These are phyloP conservation scores for Leccinum fuscescens DNA, from an alignment of 1,284 basidiomycete species.

Conservation along the genomic window DNA sequence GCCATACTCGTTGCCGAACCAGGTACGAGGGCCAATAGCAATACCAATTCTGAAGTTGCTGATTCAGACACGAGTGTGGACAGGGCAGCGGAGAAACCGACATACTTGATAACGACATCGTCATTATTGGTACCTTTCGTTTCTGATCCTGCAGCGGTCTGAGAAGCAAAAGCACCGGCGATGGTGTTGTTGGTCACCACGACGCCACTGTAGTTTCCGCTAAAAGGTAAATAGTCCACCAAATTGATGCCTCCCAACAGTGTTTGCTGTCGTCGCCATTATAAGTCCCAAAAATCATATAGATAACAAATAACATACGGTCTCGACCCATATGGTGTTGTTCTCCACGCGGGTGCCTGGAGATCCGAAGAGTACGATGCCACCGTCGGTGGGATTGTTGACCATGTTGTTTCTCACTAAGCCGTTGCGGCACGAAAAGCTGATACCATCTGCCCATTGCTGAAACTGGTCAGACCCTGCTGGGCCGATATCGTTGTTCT, in stretches of 20 bases:
- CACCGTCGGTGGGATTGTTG: slow-evolving; percentile 75
- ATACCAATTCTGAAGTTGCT: slow-evolving; percentile 56
- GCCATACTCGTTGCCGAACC: slow-evolving; percentile 68
- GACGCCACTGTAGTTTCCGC: slow-evolving; percentile 69
- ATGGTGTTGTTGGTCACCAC: slow-evolving; percentile 74
- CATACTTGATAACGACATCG: slow-evolving; percentile 68
- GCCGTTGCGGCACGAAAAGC: slow-evolving; percentile 68
- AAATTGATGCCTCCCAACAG: slow-evolving; percentile 79
- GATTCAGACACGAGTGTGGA: slow-evolving; percentile 2
- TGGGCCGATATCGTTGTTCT: slow-evolving; percentile 81
- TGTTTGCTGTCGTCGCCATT: slow-evolving; percentile 47
- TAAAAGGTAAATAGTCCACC: slow-evolving; percentile 75
- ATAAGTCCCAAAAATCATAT: neutral
- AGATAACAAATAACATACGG: slow-evolving; percentile 37
- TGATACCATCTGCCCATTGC: slow-evolving; percentile 86
- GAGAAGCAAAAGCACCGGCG: slow-evolving; percentile 63
- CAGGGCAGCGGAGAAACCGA: neutral
- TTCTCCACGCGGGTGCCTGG: slow-evolving; percentile 74
- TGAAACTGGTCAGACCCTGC: slow-evolving; percentile 64
- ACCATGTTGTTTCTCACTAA: slow-evolving; percentile 73
- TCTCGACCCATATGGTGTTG: slow-evolving; percentile 72
- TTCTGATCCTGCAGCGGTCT: slow-evolving; percentile 38
- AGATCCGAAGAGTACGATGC: slow-evolving; percentile 82
- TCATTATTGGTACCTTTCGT: slow-evolving; percentile 56
- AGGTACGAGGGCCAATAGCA: slow-evolving; percentile 73